These are phyloP conservation scores for Yamadazyma laniorum DNA, from an alignment of 805 yeast species.

Conservation along the genomic window DNA sequence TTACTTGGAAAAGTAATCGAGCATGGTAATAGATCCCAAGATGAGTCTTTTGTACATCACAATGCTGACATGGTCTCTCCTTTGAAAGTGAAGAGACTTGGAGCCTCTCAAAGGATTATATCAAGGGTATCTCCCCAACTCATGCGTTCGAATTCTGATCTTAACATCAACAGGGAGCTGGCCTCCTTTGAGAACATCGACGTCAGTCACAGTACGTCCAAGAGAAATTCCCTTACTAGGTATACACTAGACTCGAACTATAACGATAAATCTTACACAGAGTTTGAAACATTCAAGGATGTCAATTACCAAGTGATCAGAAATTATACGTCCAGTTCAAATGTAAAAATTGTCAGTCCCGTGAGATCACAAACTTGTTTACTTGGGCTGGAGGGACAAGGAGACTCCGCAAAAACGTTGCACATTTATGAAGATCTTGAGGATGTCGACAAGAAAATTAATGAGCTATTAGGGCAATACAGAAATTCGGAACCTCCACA, in stretches of 20 bases:
- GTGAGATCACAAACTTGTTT: background rate
- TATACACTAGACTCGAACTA: slow-evolving; percentile 2
- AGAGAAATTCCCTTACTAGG: slow-evolving; percentile 2
- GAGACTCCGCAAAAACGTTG: background rate
- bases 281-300: slow-evolving; percentile 16
- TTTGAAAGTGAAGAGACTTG: too few relatives aligned
- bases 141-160: slow-evolving; percentile 1
- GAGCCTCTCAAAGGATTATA: too few relatives aligned
- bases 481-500: slow-evolving; percentile 3
- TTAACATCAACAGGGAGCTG: background rate
- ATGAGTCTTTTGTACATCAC: too few relatives aligned
- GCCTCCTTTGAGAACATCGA: background rate
- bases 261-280: slow-evolving; percentile 9
- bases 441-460: background rate
- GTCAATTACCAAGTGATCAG: slow-evolving; percentile 12
- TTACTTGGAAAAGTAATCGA: too few relatives aligned
- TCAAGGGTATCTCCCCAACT: background rate
- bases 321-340: slow-evolving; percentile 5
- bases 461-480: slow-evolving; percentile 1
- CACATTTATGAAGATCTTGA: background rate
- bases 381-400: background rate
- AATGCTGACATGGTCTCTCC: too few relatives aligned
- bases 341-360: slow-evolving; percentile 13
- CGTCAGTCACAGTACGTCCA: slow-evolving; percentile 9
- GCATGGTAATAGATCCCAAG: too few relatives aligned